Conservation (phyloP, 2,329 filamentous ascomycete genomes). For the Plectosphaerella sp. region DNA sequence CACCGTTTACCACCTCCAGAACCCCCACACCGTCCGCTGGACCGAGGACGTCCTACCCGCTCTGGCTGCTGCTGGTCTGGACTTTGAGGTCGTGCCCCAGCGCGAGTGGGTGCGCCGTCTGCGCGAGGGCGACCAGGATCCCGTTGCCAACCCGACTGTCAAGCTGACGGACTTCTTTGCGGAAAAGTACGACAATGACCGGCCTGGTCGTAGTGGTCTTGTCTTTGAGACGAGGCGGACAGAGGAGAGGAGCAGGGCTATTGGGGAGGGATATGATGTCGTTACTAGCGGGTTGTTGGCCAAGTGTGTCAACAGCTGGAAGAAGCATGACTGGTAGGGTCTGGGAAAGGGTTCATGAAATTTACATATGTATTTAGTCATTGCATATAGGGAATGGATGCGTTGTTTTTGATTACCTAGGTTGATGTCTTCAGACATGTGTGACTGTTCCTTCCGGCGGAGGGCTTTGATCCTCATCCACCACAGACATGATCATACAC, state of each 20-base stretch:
- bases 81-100: constrained; percentile 36
- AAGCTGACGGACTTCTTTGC: constrained; percentile 49
- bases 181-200: constrained; percentile 44
- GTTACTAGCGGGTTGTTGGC: constrained; percentile 29
- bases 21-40: constrained; percentile 44
- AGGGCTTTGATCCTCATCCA: no score
- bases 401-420: no score
- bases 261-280: constrained; percentile 29
- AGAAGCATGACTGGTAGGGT: background rate
- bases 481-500: no score
- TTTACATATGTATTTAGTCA: no score
- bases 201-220: constrained; percentile 26
- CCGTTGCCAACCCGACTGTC: constrained; percentile 42
- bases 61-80: constrained; percentile 37
- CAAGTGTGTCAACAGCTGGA: constrained; percentile 17
- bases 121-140: constrained; percentile 40
- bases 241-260: constrained; percentile 21
- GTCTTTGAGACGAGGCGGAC: constrained; percentile 32
- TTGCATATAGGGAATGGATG: no score
- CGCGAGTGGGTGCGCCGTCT: constrained; percentile 40
- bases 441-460: no score
- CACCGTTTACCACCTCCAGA: constrained; percentile 48
- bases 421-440: no score
- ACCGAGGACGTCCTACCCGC: constrained; percentile 47
- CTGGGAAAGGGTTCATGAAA: constrained; percentile 23